A percentile compares a stretch with the other conserved stretches of the same genome.
Evolutionary conservation across 768 basidiomycete species (phyloP).

Genomic region (Pleurotus giganteus): DNA sequence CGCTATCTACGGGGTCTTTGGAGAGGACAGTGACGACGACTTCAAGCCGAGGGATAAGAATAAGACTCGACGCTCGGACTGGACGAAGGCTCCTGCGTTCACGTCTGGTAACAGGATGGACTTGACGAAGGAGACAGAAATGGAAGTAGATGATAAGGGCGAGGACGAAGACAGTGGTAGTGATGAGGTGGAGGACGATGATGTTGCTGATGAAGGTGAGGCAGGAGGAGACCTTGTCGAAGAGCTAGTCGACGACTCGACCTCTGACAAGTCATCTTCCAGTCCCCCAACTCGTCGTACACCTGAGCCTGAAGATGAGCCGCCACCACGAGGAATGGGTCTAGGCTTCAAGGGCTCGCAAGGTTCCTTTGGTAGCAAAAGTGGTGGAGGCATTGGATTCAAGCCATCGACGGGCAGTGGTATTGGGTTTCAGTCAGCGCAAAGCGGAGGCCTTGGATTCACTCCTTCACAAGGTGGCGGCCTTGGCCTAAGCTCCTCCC

Average conservation of each 20-base stretch:
- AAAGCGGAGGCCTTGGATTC: conserved; percentile 12
- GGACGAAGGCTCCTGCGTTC: conserved; percentile 78
- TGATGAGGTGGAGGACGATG: conserved; percentile 27
- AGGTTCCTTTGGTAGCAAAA: not conserved
- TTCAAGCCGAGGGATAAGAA: conserved; percentile 30
- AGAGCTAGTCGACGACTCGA: conserved; percentile 34
- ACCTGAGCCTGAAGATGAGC: conserved; percentile 44
- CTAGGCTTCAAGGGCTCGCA: conserved; percentile 34
- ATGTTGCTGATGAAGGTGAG: conserved; percentile 33
- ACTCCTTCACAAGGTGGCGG: not conserved
- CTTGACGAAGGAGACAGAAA: conserved; percentile 31
- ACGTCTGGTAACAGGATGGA: conserved; percentile 57
- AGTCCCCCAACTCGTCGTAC: conserved; percentile 55
- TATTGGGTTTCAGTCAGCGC: conserved; percentile 19
- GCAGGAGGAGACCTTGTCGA: conserved; percentile 34
- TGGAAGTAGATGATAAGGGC: conserved; percentile 27
- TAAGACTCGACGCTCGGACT: conserved; percentile 43
- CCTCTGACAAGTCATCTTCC: conserved; percentile 49
- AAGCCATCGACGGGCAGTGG: conserved; percentile 26
- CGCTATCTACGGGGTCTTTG: conserved; percentile 76
- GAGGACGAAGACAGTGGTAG: conserved; percentile 20
- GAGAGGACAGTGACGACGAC: conserved; percentile 68
- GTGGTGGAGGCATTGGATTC: conserved; percentile 25
- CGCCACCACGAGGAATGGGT: conserved; percentile 40
- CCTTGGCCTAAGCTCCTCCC: not conserved